These are phyloP conservation scores for Testicularia cyperi DNA, from an alignment of 1,284 basidiomycete genomes.

Conservation along the genomic window DNA sequence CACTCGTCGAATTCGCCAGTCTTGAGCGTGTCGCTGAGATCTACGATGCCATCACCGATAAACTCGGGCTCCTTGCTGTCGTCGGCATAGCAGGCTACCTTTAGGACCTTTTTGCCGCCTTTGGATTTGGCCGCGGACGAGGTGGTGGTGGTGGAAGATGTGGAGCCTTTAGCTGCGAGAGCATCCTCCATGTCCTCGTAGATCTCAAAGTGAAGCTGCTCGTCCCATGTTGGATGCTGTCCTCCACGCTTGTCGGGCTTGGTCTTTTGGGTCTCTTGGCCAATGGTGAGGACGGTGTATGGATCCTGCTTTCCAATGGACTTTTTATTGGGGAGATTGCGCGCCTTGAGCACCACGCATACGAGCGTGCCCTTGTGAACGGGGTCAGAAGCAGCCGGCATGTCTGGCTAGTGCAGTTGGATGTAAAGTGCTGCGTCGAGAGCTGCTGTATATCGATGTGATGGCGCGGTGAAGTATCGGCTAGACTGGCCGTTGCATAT, in stretches of 20 bases:
- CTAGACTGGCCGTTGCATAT: too few species aligned
- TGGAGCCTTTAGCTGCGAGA: conserved; percentile 60
- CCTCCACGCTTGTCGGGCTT: conserved; percentile 85
- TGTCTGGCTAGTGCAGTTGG: conserved; percentile 1
- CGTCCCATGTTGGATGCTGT: conserved; percentile 98
- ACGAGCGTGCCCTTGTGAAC: conserved; percentile 75
- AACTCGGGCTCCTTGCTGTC: conserved; percentile 92
- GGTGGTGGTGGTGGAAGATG: conserved; percentile 8
- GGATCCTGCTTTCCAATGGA: conserved; percentile 86
- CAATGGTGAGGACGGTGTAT: conserved; percentile 78
- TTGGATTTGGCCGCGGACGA: conserved; percentile 66
- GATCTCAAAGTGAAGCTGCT: conserved; percentile 91
- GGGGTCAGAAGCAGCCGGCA: conserved; percentile 24
- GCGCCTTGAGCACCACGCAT: conserved; percentile 90
- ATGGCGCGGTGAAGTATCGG: not conserved
- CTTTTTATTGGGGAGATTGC: conserved; percentile 62
- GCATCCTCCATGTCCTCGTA: conserved; percentile 76
- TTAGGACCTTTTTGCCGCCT: conserved; percentile 75
- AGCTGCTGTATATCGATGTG: not conserved
- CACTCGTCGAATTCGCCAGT: conserved; percentile 98
- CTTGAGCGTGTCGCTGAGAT: conserved; percentile 84
- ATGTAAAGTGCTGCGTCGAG: not conserved
- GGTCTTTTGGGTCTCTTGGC: conserved; percentile 68
- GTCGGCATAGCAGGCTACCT: conserved; percentile 86
- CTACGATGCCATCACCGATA: conserved; percentile 85